Evolutionary conservation across 768 basidiomycete species (phyloP).

Genomic region (Leccinellum luteum): DNA sequence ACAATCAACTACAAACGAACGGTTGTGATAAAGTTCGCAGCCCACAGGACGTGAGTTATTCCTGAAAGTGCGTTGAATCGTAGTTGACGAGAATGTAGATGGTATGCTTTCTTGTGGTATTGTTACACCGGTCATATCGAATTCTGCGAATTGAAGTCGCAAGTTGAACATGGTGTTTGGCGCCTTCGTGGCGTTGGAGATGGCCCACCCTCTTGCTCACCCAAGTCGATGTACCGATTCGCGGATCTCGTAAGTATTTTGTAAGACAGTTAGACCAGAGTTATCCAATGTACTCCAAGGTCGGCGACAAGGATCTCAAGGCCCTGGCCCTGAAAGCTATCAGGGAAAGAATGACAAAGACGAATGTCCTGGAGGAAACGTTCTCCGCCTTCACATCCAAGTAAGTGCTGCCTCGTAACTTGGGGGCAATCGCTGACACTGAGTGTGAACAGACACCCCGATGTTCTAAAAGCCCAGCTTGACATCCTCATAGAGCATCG

Average conservation of each 20-base stretch:
- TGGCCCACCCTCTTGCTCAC: constrained; percentile 25
- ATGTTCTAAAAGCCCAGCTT: constrained; percentile 17
- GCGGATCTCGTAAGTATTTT: constrained; percentile 27
- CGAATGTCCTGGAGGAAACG: constrained; percentile 25
- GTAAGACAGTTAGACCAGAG: background rate
- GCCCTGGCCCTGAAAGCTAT: no score
- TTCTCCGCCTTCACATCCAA: constrained; percentile 31
- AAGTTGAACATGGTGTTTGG: constrained; percentile 1
- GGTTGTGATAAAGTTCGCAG: constrained; percentile 10
- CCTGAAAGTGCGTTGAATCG: background rate
- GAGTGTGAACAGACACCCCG: constrained; percentile 15
- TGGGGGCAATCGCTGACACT: background rate
- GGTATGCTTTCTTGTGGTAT: constrained; percentile 26
- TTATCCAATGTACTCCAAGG: background rate
- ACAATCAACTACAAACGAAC: background rate
- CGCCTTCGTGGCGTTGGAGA: background rate
- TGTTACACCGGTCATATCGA: constrained; percentile 22
- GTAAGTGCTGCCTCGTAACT: constrained; percentile 2
- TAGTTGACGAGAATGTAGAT: constrained; percentile 8
- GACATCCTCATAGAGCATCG: constrained; percentile 10
- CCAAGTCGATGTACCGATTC: constrained; percentile 38
- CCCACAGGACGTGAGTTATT: constrained; percentile 15
- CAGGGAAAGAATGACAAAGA: constrained; percentile 8
- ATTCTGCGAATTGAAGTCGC: constrained; percentile 19
- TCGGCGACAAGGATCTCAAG: constrained; percentile 19